A percentile compares a stretch with the other conserved stretches of the same genome.
Evolutionary conservation across 140 eudicot genomes (phyloP).

Genomic region (Oenanthe javanica): DNA sequence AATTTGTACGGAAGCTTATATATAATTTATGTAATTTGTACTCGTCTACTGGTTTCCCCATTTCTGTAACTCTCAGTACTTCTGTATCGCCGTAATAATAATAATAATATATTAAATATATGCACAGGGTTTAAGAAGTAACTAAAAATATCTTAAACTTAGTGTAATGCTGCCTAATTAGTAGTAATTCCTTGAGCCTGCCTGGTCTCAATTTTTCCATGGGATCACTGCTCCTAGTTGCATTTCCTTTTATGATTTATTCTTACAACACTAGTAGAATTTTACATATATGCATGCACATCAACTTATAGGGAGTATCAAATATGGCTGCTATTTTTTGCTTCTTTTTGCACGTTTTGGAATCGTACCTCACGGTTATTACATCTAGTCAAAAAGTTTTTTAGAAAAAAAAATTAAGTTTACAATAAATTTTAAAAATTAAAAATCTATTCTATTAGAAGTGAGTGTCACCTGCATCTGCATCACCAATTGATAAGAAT

Average conservation of each 20-base stretch:
- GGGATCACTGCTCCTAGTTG: neutral
- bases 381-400: too few relatives aligned
- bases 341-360: neutral
- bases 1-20: neutral
- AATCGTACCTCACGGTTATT: neutral
- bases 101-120: too few relatives aligned
- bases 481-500: constrained; percentile 25
- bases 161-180: too few relatives aligned
- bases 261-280: neutral
- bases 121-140: too few relatives aligned
- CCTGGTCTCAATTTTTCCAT: too few relatives aligned
- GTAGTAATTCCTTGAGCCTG: too few relatives aligned
- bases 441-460: neutral
- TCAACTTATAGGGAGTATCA: neutral
- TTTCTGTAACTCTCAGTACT: too few relatives aligned
- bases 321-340: neutral
- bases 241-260: neutral
- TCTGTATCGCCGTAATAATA: too few relatives aligned
- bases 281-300: too few relatives aligned
- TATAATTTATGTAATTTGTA: too few relatives aligned
- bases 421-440: neutral
- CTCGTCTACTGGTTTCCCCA: neutral
- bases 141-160: too few relatives aligned
- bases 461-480: constrained; percentile 10
- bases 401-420: too few relatives aligned